A percentile compares a stretch with the other conserved stretches of the same genome.
These are phyloP conservation scores for Isoetes taiwanensis DNA, from an alignment of 75 land plant genomes.

Conservation along the genomic window DNA sequence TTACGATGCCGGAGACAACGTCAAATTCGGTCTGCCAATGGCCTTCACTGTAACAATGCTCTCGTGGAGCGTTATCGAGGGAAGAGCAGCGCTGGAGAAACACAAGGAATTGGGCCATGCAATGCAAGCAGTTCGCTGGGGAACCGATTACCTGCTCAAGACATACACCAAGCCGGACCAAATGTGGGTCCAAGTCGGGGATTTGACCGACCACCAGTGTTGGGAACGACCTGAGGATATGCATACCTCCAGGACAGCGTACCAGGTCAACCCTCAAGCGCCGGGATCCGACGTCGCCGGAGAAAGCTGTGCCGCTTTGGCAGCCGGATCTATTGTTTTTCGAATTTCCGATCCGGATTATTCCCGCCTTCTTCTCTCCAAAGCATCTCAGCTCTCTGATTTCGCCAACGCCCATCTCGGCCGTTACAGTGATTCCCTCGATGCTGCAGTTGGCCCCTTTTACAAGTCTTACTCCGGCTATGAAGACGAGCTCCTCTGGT, in stretches of 20 bases:
- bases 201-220: slow-evolving; percentile 50
- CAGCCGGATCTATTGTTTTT: slow-evolving; percentile 59
- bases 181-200: slow-evolving; percentile 37
- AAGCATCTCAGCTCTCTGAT: slow-evolving; percentile 42
- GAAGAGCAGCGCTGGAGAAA: not conserved
- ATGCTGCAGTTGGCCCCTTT: slow-evolving; percentile 58
- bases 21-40: slow-evolving; percentile 32
- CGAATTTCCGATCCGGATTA: slow-evolving; percentile 31
- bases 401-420: slow-evolving; percentile 69
- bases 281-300: slow-evolving; percentile 69
- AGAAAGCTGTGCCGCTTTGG: slow-evolving; percentile 64
- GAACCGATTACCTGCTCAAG: slow-evolving; percentile 12
- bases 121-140: slow-evolving; percentile 25
- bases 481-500: slow-evolving; percentile 91
- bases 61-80: slow-evolving; percentile 20
- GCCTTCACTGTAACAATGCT: slow-evolving; percentile 25
- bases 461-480: slow-evolving; percentile 74
- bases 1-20: slow-evolving; percentile 39
- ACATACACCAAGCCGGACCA: slow-evolving; percentile 13
- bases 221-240: slow-evolving; percentile 82
- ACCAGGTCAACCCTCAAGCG: slow-evolving; percentile 31
- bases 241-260: slow-evolving; percentile 53
- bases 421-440: slow-evolving; percentile 59
- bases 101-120: slow-evolving; percentile 12
- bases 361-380: slow-evolving; percentile 23